Base-by-base conservation (phyloP, 495 filamentous ascomycete genomes). In the Aspergillus saccharolyticus region DNA sequence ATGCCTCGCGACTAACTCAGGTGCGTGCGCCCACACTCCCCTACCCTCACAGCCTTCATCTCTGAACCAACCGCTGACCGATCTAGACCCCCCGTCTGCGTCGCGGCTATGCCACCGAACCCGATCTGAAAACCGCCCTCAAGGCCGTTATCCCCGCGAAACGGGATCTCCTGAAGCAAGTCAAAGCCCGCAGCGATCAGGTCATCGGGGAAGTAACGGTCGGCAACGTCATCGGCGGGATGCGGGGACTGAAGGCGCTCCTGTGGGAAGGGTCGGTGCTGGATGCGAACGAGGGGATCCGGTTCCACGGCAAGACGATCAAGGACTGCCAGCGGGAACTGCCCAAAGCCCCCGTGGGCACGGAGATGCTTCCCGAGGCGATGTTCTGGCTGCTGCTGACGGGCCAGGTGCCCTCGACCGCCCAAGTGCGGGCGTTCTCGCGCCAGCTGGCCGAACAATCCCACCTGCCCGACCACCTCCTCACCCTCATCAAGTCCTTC, bases 351-450 rank as follows among this genome's bases (percentile, higher is more conserved):
- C 89, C 83, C 54, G 83, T 88, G 2, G 94, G 94, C 56, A 94
- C 90, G n/a, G 93, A 98, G 78, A 97, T 97, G 95, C 86, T 98
- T 2, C 94, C 94, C 42, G 94, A 98, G 74, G 86, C 91, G 68
- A 97, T 98, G 94, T 98, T 98, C 82, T 98, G 94, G 94, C 87
- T 98, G 22, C 86, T 98, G 16, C 75, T 98, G 58, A 98, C 94
- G 9, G 95, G 94, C 56, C 80, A 93, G 71, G 89, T 98, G 21
- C 94, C 94, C 10, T 88, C 88, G 2, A 87, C 85, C 21, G 70
- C 72, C 39, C 94, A 98, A 72, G 82, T 91, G 52, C 89, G 94
- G 63, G 75, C 76, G 45, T 84, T 98, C 61, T 94, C 89, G 43
- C 80, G 85, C 43, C 89, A 96, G 70, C 81, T 97, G 21, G 94